A percentile compares a stretch with the other conserved stretches of the same genome.
These are phyloP conservation scores for Candida tropicalis DNA, from an alignment of 1,139 yeast species.

Conservation along the genomic window DNA sequence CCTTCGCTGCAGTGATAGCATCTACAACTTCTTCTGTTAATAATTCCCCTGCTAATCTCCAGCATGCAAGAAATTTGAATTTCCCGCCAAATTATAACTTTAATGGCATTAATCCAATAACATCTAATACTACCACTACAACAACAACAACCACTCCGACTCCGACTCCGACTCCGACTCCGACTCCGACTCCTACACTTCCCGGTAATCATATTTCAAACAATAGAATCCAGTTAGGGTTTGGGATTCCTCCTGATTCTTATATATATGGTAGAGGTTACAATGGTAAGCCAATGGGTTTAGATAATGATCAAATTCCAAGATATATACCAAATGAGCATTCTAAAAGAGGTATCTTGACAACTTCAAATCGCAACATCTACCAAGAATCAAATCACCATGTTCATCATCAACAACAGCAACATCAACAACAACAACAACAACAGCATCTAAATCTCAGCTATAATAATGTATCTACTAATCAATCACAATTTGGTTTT, in stretches of 20 bases:
- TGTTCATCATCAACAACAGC: not conserved
- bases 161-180: too few relatives aligned
- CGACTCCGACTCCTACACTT: too few relatives aligned
- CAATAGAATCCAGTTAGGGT: not conserved
- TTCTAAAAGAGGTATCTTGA: not conserved
- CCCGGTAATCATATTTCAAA: not conserved
- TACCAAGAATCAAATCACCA: not conserved
- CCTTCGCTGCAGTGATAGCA: not conserved
- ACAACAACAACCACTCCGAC: too few relatives aligned
- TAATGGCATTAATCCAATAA: not conserved
- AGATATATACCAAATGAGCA: slow-evolving; percentile 3
- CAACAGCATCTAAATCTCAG: not conserved
- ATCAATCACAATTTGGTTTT: not conserved
- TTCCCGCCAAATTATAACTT: slow-evolving; percentile 7
- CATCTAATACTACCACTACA: too few relatives aligned
- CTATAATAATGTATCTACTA: not conserved
- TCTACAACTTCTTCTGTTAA: not conserved
- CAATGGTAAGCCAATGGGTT: not conserved
- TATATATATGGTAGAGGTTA: slow-evolving; percentile 4
- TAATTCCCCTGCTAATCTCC: not conserved
- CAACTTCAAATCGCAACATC: not conserved
- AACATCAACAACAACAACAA: too few relatives aligned
- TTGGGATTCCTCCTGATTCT: slow-evolving; percentile 3
- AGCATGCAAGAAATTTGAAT: not conserved
- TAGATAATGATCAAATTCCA: slow-evolving; percentile 2